Evolutionary conservation across 306 rosid genomes (phyloP), one percentile per base, ranked within the genome.

Genomic region (Glycine tomentella): DNA sequence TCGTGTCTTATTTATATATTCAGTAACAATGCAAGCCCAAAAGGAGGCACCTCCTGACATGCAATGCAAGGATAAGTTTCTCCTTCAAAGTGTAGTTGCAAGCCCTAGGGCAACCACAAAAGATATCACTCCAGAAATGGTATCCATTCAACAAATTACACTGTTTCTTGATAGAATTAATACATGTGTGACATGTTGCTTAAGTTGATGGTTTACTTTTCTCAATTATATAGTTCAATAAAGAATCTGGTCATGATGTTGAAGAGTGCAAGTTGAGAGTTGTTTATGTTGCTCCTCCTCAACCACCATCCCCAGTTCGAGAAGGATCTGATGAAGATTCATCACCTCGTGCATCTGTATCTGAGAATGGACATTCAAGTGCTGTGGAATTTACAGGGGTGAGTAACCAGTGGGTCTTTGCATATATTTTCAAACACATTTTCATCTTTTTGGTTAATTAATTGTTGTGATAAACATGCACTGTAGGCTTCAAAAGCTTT

Each of bases 31-130:
- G 98, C 98, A 94, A 90, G 97, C 97, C 0, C 98, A 94, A 62
- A 94, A 92, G 89, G 98, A 94, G 69, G 80, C 81, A 66, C 95
- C 97, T 12, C 63, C 80, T 36, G 97, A 94, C 74, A 86, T 92
- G 97, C 97, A 92, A 83, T 94, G 98, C 88, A 94, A 86, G 87
- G 98, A 94, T 86, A 94, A 94, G 89, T 94, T 94, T 87, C 92
- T 94, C 67, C 97, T 94, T 80, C 98, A 90, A 82, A 89, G 97
- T 12, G 94, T 89, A 2, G 88, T 87, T 17, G 86, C 94, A 20
- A 82, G 70, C 52, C 59, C 89, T 4, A 95, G 92, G 52, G 90
- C 94, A 36, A 81, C 90, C 6, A 7, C 85, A 0, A 94, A 92
- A 78, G 97, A 90, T 78, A 82, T 90, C 61, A 84, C 94, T 34